These are phyloP conservation scores for Boletales sp. DNA, from an alignment of 768 basidiomycete species.

Conservation along the genomic window DNA sequence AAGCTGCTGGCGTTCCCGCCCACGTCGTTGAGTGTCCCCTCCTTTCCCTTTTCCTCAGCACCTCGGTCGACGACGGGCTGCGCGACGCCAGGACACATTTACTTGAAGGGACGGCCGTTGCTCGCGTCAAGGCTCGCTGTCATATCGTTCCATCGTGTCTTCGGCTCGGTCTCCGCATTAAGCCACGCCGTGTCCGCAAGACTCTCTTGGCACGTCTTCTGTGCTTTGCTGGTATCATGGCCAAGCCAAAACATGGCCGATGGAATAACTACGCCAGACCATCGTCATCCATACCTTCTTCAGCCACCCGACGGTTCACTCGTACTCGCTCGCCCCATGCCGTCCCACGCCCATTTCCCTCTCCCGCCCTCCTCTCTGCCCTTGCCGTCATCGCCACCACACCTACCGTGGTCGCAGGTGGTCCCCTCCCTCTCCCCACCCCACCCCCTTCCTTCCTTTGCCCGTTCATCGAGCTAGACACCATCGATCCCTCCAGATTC, in stretches of 20 bases:
- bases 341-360: constrained; percentile 35
- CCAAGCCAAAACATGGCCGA: constrained; percentile 48
- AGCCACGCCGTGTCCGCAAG: constrained; percentile 33
- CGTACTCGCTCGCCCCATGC: constrained; percentile 13
- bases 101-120: neutral
- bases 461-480: constrained; percentile 39
- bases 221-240: constrained; percentile 40
- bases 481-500: neutral
- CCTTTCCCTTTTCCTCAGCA: constrained; percentile 1
- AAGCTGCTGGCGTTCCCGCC: constrained; percentile 17
- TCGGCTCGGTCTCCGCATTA: constrained; percentile 19
- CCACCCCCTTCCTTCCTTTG: constrained; percentile 60
- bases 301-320: constrained; percentile 12
- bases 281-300: neutral
- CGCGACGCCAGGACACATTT: neutral
- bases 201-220: constrained; percentile 36
- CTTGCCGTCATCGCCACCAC: constrained; percentile 54
- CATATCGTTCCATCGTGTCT: neutral
- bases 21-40: neutral
- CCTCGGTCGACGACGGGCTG: constrained; percentile 7
- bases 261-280: constrained; percentile 21
- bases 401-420: constrained; percentile 42
- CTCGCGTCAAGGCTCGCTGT: neutral
- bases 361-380: constrained; percentile 49
- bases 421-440: constrained; percentile 35